phyloP scores from a whole-genome alignment of 2,329 filamentous ascomycete species.

The Aspergillus sp. region DNA sequence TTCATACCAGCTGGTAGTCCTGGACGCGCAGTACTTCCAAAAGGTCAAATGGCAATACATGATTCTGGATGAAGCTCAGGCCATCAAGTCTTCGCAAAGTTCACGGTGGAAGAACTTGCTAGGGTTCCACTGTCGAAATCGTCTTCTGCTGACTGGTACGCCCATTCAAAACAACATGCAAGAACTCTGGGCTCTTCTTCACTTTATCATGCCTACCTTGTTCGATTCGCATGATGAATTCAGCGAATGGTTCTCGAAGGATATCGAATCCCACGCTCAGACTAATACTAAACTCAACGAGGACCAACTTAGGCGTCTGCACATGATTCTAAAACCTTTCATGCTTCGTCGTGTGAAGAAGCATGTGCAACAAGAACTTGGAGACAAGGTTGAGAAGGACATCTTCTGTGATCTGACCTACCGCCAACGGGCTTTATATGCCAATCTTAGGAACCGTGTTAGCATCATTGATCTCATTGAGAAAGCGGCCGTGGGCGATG shows the following conservation, averaged over 20 bases:
- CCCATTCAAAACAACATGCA: conserved; percentile 99
- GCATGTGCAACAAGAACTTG: conserved; percentile 97
- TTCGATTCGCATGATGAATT: conserved; percentile 63
- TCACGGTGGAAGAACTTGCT: conserved; percentile 95
- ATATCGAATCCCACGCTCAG: conserved; percentile 94
- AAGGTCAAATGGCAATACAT: conserved; percentile 99
- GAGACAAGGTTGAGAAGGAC: conserved; percentile 96
- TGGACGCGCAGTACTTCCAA: conserved; percentile 95
- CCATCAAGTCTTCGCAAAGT: conserved; percentile 96
- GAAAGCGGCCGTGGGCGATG: conserved; percentile 89
- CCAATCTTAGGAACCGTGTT: conserved; percentile 90
- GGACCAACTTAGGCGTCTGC: conserved; percentile 90
- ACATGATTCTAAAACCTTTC: conserved; percentile 99
- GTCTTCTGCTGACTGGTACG: conserved; percentile 88
- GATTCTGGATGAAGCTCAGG: conserved; percentile 97
- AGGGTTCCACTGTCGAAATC: conserved; percentile 91
- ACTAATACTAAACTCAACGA: conserved; percentile 99
- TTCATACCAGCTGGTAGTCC: conserved; percentile 94
- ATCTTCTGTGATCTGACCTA: conserved; percentile 97
- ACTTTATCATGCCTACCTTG: conserved; percentile 99
- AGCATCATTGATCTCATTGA: conserved; percentile 98
- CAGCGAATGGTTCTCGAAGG: conserved; percentile 51
- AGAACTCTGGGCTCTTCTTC: conserved; percentile 91
- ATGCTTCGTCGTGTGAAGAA: conserved; percentile 99
- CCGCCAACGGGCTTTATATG: conserved; percentile 88